Base-by-base conservation (phyloP, 331 rosid species). In the Pyracantha coccinea region DNA sequence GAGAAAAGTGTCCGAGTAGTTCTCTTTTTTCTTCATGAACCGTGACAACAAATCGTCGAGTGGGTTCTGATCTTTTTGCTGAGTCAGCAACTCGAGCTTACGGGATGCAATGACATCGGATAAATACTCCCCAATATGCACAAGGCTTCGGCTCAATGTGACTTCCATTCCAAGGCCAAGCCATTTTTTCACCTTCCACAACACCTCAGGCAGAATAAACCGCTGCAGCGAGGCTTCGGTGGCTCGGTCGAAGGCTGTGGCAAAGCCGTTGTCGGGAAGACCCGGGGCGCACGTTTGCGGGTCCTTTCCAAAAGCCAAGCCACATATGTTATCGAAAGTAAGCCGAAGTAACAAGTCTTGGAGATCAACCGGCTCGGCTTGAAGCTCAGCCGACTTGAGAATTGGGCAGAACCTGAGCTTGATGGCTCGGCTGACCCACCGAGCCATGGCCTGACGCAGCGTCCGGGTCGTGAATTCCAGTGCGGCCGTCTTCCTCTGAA, bases 401-500 rank as follows among this genome's bases (percentile, higher is more conserved):
- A 93, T 83, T 0, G 85, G 64, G 28, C 92, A 89, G 21, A 93
- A 91, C n/a, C 97, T 61, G 1, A 86, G 92, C 79, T 90, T 89
- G 3, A 89, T 93, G 32, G 97, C 93, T 62, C 96, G 92, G 73
- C 72, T 91, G 17, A 93, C 97, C 98, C 98, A 93, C 2, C 98
- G 81, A 62, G 91, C 96, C 98, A 93, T 93, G 66, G 98, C 97
- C 75, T 93, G 98, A 61, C 98, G 98, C 11, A 93, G 41, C 0
- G 98, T 93, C 52, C 98, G 12, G 11, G 97, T 91, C 23, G 98
- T 93, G 32, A 93, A 93, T 80, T 93, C 98, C 74, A 93, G 71
- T 1, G 98, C 97, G 5, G 98, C 98, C 0, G 98, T 93, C 68
- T 93, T 93, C 2, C 98, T 81, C 78, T 93, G 98, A 57, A 91